These are phyloP conservation scores for Rubia balearica DNA, from an alignment of 305 asterid genomes.

Conservation along the genomic window DNA sequence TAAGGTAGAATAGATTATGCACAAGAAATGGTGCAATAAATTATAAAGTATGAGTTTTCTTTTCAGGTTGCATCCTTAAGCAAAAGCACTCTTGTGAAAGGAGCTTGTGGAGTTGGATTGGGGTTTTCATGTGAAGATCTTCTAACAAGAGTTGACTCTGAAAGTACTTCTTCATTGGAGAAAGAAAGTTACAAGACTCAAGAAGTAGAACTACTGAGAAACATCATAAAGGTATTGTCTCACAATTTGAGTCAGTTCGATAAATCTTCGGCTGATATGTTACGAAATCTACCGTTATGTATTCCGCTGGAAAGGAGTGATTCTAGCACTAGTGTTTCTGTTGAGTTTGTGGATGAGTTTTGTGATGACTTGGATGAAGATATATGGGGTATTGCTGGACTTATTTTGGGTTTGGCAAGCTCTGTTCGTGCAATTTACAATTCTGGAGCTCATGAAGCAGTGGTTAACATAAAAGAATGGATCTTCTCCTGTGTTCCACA, in stretches of 20 bases:
- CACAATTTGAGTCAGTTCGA: constrained; percentile 53
- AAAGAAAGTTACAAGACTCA: constrained; percentile 40
- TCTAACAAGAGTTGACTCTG: constrained; percentile 57
- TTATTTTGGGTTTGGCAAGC: constrained; percentile 71
- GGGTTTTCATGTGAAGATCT: constrained; percentile 84
- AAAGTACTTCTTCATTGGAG: constrained; percentile 27
- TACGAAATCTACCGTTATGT: constrained; percentile 41
- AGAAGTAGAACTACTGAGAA: constrained; percentile 59
- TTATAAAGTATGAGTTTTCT: constrained; percentile 3
- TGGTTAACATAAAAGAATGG: constrained; percentile 49
- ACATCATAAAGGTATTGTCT: constrained; percentile 53
- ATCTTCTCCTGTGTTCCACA: constrained; percentile 62
- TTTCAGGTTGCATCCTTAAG: constrained; percentile 66
- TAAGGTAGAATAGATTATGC: not conserved
- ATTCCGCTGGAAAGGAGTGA: constrained; percentile 43
- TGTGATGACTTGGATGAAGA: constrained; percentile 61
- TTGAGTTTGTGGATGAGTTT: constrained; percentile 30
- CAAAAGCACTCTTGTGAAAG: constrained; percentile 87
- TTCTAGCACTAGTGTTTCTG: constrained; percentile 24
- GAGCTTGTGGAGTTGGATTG: constrained; percentile 95
- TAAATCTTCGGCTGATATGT: constrained; percentile 48
- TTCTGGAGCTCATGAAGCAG: constrained; percentile 63
- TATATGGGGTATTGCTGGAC: constrained; percentile 84
- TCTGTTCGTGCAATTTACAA: constrained; percentile 75
- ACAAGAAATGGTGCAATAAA: not conserved